Evolutionary conservation across 805 yeast genomes (phyloP), one percentile per base, ranked within the genome.

Genomic region (Saccharomycopsis microspora): DNA sequence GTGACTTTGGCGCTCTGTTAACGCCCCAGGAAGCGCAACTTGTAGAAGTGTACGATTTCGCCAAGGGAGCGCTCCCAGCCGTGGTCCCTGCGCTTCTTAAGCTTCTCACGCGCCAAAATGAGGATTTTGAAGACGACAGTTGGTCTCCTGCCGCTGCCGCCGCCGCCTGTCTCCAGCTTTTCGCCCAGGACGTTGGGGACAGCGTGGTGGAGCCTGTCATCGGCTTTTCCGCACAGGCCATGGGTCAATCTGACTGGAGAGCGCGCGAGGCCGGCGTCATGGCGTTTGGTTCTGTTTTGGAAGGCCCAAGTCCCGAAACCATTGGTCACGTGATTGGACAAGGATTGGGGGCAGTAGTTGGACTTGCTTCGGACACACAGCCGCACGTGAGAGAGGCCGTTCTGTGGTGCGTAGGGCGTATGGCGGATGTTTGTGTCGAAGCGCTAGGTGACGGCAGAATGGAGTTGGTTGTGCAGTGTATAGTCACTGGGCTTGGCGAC

Each of bases 141-240:
- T 93, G 98, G 98, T 85, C 89, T 51, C 95, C 87, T 39, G 80
- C 96, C 6, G 90, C 90, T 97, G 97, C 97, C 44, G 96, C 98
- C 1, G 98, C 96, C 59, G 89, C 97, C 9, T 93, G 97, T 67
- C 70, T 93, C 60, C 96, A 87, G 68, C 73, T 93, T 53, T 89
- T 86, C 66, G 96, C 98, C 3, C 94, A 85, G 64, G 79, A 83
- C 59, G 85, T 95, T 44, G 94, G 90, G 9, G 80, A 83, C 60
- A 80, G 80, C 55, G 89, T 93, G 37, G 86, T 90, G 41, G 85
- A 80, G 54, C 90, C 94, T 39, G 85, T 95, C 4, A 66, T 93
- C 54, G 74, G 72, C 48, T 93, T 88, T 68, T 96, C 93, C 33
- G 89, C 82, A 56, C 71, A 75, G 42, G 84, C 85, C 60, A 74